A percentile compares a stretch with the other conserved stretches of the same genome.
These are phyloP conservation scores for Microdochium nivale DNA, from an alignment of 2,329 filamentous ascomycete genomes.

Conservation along the genomic window DNA sequence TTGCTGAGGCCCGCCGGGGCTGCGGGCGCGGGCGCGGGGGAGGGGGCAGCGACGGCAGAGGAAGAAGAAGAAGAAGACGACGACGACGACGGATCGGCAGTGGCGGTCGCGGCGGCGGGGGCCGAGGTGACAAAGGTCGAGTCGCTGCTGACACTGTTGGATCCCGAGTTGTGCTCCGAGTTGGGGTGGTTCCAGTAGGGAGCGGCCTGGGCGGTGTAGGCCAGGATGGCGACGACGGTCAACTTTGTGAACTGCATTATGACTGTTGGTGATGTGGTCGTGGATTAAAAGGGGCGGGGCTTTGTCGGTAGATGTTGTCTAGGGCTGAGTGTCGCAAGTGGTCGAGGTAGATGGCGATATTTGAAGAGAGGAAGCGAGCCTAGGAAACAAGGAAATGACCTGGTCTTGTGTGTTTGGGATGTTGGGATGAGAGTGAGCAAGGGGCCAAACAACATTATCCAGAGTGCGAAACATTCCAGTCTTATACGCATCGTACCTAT, in stretches of 20 bases:
- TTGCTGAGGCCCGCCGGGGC: constrained; percentile 16
- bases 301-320: too few relatives aligned
- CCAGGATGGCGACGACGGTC: constrained; percentile 27
- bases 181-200: constrained; percentile 5
- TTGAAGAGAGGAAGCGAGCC: constrained; percentile 1
- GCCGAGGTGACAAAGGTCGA: constrained; percentile 1
- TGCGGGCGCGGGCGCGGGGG: constrained; percentile 1
- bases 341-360: not conserved
- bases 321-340: not conserved
- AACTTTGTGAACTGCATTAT: constrained; percentile 26
- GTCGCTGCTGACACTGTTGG: constrained; percentile 2
- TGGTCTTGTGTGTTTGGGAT: not conserved
- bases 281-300: not conserved
- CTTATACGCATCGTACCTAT: not conserved
- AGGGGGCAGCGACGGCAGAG: constrained; percentile 4
- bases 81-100: constrained; percentile 3
- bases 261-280: constrained; percentile 4
- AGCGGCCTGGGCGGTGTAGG: constrained; percentile 23
- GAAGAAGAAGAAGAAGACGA: not conserved
- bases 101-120: constrained; percentile 1
- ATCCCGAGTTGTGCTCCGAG: not conserved
- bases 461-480: not conserved
- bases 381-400: constrained; percentile 2
- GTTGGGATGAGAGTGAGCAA: constrained; percentile 1
- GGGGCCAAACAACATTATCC: constrained; percentile 10